Conservation (phyloP, 2,329 filamentous ascomycete species). For the Colletotrichum noveboracense region DNA sequence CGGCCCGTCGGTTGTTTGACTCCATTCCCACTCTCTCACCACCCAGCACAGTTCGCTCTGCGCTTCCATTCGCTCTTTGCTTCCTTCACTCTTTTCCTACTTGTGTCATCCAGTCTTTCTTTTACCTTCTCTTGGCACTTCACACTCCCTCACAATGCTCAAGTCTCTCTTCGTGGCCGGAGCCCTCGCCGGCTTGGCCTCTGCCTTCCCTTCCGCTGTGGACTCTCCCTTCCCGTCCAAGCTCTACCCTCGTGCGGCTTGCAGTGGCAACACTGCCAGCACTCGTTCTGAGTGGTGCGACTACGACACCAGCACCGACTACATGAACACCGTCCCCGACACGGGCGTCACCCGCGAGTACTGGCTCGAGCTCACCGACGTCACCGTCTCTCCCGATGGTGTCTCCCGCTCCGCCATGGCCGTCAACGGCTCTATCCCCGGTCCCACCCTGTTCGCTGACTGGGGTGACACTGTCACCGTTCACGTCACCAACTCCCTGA, state of each 20-base stretch:
- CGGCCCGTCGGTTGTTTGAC: neutral
- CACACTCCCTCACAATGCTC: neutral
- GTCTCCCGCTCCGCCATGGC: conserved; percentile 44
- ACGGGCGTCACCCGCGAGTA: conserved; percentile 58
- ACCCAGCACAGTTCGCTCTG: neutral
- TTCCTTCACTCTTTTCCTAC: neutral
- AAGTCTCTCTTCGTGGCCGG: neutral
- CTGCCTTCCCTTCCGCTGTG: neutral
- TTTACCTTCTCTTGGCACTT: neutral
- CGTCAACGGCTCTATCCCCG: conserved; percentile 64
- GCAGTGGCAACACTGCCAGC: conserved; percentile 33
- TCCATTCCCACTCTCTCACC: neutral
- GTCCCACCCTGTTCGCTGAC: conserved; percentile 60
- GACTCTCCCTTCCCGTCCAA: neutral
- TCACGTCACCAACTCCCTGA: conserved; percentile 54
- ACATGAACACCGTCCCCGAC: conserved; percentile 41
- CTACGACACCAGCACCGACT: conserved; percentile 54
- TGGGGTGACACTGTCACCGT: conserved; percentile 46
- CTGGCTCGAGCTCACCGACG: conserved; percentile 46
- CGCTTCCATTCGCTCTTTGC: conserved; percentile 7
- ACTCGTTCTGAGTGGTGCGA: conserved; percentile 50
- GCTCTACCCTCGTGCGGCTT: conserved; percentile 15
- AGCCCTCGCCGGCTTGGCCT: neutral
- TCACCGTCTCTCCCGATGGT: conserved; percentile 51
- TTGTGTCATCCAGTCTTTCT: conserved; percentile 4